phyloP scores from a whole-genome alignment of 306 rosid genomes.

The Leucaena leucocephala region DNA sequence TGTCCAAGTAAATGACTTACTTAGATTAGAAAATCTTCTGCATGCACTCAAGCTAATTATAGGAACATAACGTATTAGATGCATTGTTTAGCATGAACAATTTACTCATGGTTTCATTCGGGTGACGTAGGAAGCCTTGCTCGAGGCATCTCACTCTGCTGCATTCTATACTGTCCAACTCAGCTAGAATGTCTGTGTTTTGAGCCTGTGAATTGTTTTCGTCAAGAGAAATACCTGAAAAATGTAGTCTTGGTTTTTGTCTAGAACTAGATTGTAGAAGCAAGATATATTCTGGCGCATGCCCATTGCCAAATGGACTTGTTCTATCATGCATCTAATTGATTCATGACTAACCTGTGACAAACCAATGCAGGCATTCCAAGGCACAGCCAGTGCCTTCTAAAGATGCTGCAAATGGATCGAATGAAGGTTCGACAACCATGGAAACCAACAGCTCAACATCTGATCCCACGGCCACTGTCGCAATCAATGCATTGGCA shows the following conservation, averaged over 20 bases:
- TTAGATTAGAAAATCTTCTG: conserved; percentile 6
- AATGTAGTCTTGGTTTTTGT: not conserved
- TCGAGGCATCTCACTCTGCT: not conserved
- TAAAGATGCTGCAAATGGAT: conserved; percentile 48
- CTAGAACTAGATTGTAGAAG: not conserved
- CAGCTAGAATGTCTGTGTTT: conserved; percentile 17
- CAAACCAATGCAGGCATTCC: conserved; percentile 68
- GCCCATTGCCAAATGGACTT: not conserved
- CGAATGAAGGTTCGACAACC: conserved; percentile 44
- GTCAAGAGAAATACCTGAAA: conserved; percentile 5
- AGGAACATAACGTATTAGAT: not conserved
- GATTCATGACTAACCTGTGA: conserved; percentile 34
- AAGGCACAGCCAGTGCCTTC: conserved; percentile 49
- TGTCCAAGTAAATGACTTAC: not conserved
- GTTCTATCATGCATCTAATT: not conserved
- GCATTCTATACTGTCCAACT: conserved; percentile 15
- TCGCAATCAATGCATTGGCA: conserved; percentile 65
- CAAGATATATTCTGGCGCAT: conserved; percentile 16
- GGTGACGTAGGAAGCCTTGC: conserved; percentile 25
- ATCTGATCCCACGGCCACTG: conserved; percentile 45
- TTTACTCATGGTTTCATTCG: conserved; percentile 8
- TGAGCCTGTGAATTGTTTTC: conserved; percentile 1
- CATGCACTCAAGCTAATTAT: conserved; percentile 4
- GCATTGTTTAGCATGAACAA: not conserved
- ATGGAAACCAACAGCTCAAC: conserved; percentile 35